Base-by-base conservation (phyloP, 345 rosid species). In the Trapa incisa region DNA sequence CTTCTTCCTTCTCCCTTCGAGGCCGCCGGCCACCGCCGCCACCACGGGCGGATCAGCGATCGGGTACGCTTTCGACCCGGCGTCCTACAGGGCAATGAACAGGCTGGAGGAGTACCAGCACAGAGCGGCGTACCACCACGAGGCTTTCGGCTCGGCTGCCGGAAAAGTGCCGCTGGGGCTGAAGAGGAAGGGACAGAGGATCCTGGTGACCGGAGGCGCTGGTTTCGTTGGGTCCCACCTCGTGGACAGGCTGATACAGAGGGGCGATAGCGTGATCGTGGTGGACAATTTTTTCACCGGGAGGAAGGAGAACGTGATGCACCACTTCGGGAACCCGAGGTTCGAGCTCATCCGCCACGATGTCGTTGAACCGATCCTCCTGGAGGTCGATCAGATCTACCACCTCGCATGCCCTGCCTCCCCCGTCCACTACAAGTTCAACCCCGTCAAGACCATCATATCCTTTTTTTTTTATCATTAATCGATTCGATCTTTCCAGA, bases 311-410 rank as follows among this genome's bases (percentile, higher is more conserved):
- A 93, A 93, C 81, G 96, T 93, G 83, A 87, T 88, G 97, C 98
- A 93, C 69, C 98, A 93, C 47, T 93, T 90, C 43, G 84, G 85
- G 11, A 92, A 93, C 78, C 97, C 97, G 0, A 85, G 87, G 65
- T 93, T 93, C 79, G 98, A 93, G 80, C 79, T 93, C 17, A 88
- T 93, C 39, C 76, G 98, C 4, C 98, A 93, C 81, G 98, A 93
- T 75, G 98, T 94, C 52, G 97, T 93, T 0, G 98, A 93, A 67
- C 96, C 97, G 0, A 70, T 90, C 39, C 76, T 93, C 56, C 79
- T 93, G 0, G 98, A 93, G 76, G 98, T 90, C 63, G 98, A 93
- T 74, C 97, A 93, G 96, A 93, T 93, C 96, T 93, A 93, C 71
- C 98, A 93, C 54, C 81, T 90, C 29, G 98, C 98, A 0, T 94